These are phyloP conservation scores for Curvularia hawaiiensis DNA, from an alignment of 2,329 filamentous ascomycete genomes.

Conservation along the genomic window DNA sequence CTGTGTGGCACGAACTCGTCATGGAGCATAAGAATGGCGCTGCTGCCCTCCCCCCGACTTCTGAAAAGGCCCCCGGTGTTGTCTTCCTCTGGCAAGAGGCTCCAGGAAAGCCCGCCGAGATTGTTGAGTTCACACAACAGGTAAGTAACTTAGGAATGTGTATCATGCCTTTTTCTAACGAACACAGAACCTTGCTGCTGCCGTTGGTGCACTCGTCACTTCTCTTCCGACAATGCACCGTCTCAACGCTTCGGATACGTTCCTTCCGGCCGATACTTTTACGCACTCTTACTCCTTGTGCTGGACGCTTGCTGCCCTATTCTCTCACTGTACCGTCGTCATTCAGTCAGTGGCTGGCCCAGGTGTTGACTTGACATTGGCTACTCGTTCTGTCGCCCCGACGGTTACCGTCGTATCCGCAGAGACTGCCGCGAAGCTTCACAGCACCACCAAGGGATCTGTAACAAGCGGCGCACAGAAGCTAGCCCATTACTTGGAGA, in stretches of 20 bases:
- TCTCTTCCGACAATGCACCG: constrained; percentile 77
- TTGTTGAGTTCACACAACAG: constrained; percentile 79
- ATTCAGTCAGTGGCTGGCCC: constrained; percentile 85
- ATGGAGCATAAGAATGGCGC: constrained; percentile 64
- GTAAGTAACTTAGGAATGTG: constrained; percentile 43
- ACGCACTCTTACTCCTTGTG: constrained; percentile 79
- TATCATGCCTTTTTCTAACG: constrained; percentile 14
- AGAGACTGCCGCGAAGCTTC: constrained; percentile 70
- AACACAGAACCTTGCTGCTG: constrained; percentile 81
- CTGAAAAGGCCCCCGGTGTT: constrained; percentile 57
- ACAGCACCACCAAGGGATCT: constrained; percentile 64
- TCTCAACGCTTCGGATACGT: constrained; percentile 74
- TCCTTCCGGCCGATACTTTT: constrained; percentile 83
- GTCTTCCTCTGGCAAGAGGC: constrained; percentile 70
- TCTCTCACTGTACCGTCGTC: constrained; percentile 81
- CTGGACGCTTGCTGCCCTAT: constrained; percentile 81
- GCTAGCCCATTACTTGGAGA: constrained; percentile 73
- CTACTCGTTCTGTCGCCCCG: constrained; percentile 75
- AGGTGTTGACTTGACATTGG: constrained; percentile 72
- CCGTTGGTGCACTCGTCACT: constrained; percentile 76
- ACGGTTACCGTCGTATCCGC: constrained; percentile 83
- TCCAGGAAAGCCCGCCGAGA: constrained; percentile 59
- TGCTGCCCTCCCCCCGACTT: constrained; percentile 67
- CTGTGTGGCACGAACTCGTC: constrained; percentile 92
- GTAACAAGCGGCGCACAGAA: constrained; percentile 68